phyloP scores from a whole-genome alignment of 2,329 filamentous ascomycete genomes.

The Xylariaceae sp. region DNA sequence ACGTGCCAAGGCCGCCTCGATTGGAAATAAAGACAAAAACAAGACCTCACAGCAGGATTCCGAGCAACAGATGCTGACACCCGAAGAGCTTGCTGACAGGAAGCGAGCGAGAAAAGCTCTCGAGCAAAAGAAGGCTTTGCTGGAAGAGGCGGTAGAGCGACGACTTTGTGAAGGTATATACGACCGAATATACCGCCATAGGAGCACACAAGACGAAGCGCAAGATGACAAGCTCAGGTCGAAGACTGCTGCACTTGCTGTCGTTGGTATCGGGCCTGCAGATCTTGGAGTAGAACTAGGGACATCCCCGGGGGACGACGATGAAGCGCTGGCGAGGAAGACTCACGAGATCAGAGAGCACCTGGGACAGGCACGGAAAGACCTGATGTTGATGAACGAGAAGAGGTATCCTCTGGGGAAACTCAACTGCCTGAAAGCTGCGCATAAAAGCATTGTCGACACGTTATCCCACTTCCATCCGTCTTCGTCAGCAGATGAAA shows the following conservation, averaged over 20 bases:
- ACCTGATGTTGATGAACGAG: slow-evolving; percentile 76
- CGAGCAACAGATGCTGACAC: slow-evolving; percentile 83
- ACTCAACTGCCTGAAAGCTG: slow-evolving; percentile 77
- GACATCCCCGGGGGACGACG: slow-evolving; percentile 46
- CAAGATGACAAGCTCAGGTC: slow-evolving; percentile 92
- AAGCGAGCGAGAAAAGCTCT: slow-evolving; percentile 73
- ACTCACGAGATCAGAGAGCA: slow-evolving; percentile 65
- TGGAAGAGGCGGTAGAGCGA: slow-evolving; percentile 90
- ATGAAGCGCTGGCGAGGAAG: slow-evolving; percentile 54
- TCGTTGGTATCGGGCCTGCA: slow-evolving; percentile 85
- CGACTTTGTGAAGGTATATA: slow-evolving; percentile 82
- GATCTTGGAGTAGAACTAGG: slow-evolving; percentile 78
- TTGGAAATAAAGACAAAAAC: slow-evolving; percentile 47
- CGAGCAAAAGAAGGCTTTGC: slow-evolving; percentile 66
- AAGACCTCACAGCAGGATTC: slow-evolving; percentile 40
- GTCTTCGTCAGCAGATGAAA: slow-evolving; percentile 91
- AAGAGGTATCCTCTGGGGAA: slow-evolving; percentile 87
- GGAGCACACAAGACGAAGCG: slow-evolving; percentile 87
- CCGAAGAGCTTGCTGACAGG: slow-evolving; percentile 73
- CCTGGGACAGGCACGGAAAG: slow-evolving; percentile 64
- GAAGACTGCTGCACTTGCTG: slow-evolving; percentile 79
- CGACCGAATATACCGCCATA: slow-evolving; percentile 82
- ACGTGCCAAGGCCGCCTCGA: slow-evolving; percentile 49
- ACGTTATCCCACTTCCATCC: slow-evolving; percentile 63
- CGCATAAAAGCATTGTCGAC: slow-evolving; percentile 93